Conservation (phyloP, 2,329 filamentous ascomycete genomes). For the Aspergillus quadrilineatus region DNA sequence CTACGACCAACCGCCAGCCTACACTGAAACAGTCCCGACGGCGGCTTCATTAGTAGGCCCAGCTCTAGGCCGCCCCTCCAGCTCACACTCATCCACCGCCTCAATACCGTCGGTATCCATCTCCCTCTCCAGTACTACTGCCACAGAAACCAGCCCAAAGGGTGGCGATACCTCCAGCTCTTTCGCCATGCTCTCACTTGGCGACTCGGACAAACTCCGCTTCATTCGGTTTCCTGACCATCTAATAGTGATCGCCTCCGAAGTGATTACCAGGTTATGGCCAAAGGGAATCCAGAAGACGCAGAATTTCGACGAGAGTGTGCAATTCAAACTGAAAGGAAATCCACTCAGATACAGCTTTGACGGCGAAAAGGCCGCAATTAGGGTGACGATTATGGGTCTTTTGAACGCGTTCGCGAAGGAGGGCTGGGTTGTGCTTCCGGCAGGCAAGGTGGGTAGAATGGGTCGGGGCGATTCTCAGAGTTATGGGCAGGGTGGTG, state of each 20-base stretch:
- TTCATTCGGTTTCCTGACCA: constrained; percentile 9
- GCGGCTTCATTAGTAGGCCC: too few relatives aligned
- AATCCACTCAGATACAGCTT: constrained; percentile 4
- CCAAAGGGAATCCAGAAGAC: constrained; percentile 10
- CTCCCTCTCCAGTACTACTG: not conserved
- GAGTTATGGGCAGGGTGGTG: not conserved
- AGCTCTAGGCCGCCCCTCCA: not conserved
- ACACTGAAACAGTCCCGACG: not conserved
- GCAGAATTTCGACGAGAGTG: not conserved
- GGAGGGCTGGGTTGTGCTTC: constrained; percentile 9
- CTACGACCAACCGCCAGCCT: constrained; percentile 3
- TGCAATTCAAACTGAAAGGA: constrained; percentile 10
- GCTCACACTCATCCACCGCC: not conserved
- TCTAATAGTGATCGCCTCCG: constrained; percentile 2
- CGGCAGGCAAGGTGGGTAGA: not conserved
- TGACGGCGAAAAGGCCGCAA: constrained; percentile 7
- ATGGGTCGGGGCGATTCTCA: not conserved
- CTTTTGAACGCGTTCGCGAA: constrained; percentile 6
- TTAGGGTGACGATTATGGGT: not conserved
- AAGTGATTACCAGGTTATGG: not conserved
- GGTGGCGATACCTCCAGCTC: not conserved
- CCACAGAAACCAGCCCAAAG: not conserved
- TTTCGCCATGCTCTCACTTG: constrained; percentile 4
- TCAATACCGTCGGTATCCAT: not conserved
- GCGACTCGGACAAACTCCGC: constrained; percentile 1